Conservation (phyloP, 2,329 filamentous ascomycete species). For the Neofusicoccum sp. region DNA sequence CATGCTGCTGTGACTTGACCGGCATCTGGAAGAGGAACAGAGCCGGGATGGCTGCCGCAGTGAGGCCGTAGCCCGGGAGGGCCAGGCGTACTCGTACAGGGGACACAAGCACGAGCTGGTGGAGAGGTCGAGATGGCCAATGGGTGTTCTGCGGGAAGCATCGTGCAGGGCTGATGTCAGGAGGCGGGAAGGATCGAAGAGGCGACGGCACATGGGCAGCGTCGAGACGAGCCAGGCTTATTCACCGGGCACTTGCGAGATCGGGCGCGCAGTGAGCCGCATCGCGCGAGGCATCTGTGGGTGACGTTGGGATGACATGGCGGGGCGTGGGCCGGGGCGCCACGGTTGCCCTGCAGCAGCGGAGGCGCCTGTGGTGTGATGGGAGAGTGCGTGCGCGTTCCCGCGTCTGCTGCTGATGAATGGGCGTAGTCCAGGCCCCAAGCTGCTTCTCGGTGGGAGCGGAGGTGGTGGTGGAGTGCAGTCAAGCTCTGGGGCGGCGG, state of each 20-base stretch:
- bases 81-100: background rate
- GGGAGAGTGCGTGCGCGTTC: too few species aligned
- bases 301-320: constrained; percentile 10
- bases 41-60: background rate
- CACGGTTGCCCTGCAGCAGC: background rate
- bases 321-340: background rate
- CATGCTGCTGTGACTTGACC: constrained; percentile 15
- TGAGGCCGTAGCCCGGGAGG: background rate
- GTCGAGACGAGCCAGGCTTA: background rate
- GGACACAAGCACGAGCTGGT: background rate
- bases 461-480: background rate
- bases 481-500: constrained; percentile 1
- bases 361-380: too few species aligned
- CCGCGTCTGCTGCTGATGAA: background rate
- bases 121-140: background rate
- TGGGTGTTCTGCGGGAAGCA: background rate
- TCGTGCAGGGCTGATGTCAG: background rate
- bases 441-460: background rate
- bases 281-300: background rate
- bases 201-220: background rate
- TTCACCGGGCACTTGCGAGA: background rate
- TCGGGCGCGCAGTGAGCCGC: background rate
- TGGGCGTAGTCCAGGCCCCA: background rate
- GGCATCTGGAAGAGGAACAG: constrained; percentile 9
- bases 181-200: constrained; percentile 1